These are phyloP conservation scores for Phytophthora sp. DNA, from an alignment of 352 stramenopile genomes.

Conservation along the genomic window DNA sequence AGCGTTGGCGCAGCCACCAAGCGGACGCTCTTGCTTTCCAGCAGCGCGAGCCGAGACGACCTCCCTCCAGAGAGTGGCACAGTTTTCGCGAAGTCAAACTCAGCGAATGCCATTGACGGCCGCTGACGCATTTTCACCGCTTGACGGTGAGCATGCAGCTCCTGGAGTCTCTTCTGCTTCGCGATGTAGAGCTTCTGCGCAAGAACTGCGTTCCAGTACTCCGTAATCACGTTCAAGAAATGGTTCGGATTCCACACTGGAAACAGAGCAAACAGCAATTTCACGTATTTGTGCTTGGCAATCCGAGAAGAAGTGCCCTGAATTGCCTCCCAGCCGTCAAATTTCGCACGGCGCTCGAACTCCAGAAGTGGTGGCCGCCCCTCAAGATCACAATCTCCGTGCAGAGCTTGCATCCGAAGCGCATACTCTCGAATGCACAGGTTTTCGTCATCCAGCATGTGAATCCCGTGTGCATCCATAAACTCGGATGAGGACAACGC, in stretches of 20 bases:
- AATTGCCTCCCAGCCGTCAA: constrained; percentile 76
- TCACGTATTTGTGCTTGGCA: constrained; percentile 81
- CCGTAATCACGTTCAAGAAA: constrained; percentile 53
- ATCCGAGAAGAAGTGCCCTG: constrained; percentile 48
- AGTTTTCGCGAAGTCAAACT: constrained; percentile 72
- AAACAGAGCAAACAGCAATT: constrained; percentile 78
- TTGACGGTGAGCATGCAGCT: constrained; percentile 27
- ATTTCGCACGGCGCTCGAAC: constrained; percentile 75
- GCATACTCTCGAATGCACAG: constrained; percentile 79
- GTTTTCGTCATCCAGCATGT: constrained; percentile 62
- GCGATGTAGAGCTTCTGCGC: constrained; percentile 33
- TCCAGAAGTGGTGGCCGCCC: constrained; percentile 66
- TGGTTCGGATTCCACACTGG: constrained; percentile 69
- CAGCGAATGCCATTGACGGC: constrained; percentile 47
- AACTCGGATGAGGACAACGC: constrained; percentile 59
- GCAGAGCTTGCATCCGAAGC: constrained; percentile 75
- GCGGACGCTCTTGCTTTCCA: constrained; percentile 59
- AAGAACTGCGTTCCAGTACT: constrained; percentile 39
- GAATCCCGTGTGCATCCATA: constrained; percentile 52
- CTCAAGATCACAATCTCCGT: constrained; percentile 71
- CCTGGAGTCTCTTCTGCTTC: constrained; percentile 37
- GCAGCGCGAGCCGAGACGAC: constrained; percentile 57
- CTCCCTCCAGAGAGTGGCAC: constrained; percentile 48
- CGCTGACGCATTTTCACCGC: constrained; percentile 38
- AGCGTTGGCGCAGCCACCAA: constrained; percentile 56